Base-by-base conservation (phyloP, 164 flowering plant genomes). In the Hamamelis virginiana region DNA sequence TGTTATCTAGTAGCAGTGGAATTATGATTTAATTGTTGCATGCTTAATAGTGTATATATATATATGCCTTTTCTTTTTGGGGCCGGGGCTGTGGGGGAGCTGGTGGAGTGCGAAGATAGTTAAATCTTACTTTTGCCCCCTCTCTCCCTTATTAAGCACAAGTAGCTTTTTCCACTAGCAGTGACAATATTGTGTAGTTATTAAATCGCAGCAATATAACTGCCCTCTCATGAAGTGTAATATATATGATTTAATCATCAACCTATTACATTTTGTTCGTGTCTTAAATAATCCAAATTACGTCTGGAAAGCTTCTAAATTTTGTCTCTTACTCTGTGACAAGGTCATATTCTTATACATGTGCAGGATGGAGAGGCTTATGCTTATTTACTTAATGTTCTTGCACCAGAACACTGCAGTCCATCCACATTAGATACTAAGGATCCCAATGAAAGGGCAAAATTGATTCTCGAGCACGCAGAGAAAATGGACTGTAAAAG, bases 331-430 rank as follows among this genome's bases (percentile, higher is more conserved):
- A 60, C 12, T 53, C n/a, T n/a, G 14, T 64, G 56, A 38, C 58
- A 51, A 69, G 65, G 45, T 22, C 23, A 28, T 52, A 26, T 57
- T 58, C 61, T 66, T 38, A 22, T 64, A 18, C 10, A 16, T 52
- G 38, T 78, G 80, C 82, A 94, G 96, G 93, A 94, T 78, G 97
- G 88, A 64, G 86, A 87, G 75, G 97, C 98, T 66, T 94, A 92
- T 82, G 91, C 97, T 52, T 92, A 84, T 80, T 81, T 94, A 79
- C 93, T 94, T 47, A 94, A 91, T 76, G 97, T 86, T 75, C 97
- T 94, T 78, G 97, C 98, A 70, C 98, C 98, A 22, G 98, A 94
- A 69, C 83, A 84, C 67, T 76, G 93, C 65, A 83, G 65, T 70
- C 87, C 94, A 46, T 50, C 81, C 44, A 90, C 92, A 8, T 73